phyloP scores from a whole-genome alignment of 202 grass and related monocot species.

The Schoenoplectus tabernaemontani region DNA sequence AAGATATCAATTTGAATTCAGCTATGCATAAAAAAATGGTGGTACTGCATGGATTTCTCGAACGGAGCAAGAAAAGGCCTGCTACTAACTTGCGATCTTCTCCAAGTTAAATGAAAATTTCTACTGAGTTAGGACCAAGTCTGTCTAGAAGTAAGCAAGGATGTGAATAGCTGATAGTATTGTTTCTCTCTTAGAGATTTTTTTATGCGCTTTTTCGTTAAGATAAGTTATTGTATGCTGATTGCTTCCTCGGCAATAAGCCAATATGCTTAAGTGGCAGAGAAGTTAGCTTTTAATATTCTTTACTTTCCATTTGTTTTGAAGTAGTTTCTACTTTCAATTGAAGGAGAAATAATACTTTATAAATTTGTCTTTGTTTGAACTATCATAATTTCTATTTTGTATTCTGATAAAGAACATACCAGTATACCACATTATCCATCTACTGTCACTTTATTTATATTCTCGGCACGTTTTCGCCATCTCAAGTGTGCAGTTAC shows the following conservation, averaged over 20 bases:
- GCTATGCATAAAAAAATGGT: constrained; percentile 6
- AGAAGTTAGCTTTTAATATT: not conserved
- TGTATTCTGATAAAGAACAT: not conserved
- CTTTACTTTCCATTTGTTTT: not conserved
- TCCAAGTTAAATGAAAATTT: not conserved
- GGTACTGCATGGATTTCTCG: constrained; percentile 10
- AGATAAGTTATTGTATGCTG: not conserved
- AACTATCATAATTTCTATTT: not conserved
- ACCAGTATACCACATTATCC: not conserved
- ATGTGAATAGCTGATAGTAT: not conserved
- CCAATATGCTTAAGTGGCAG: too few relatives aligned
- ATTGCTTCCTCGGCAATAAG: not conserved
- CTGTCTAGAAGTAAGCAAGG: not conserved
- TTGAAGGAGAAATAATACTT: not conserved
- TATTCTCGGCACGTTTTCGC: not conserved
- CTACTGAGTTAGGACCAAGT: not conserved
- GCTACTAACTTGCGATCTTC: not conserved
- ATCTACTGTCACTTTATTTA: not conserved
- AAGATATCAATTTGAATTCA: constrained; percentile 4
- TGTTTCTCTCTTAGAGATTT: not conserved
- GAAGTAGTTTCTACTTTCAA: not conserved
- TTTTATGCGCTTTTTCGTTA: not conserved
- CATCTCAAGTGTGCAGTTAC: not conserved
- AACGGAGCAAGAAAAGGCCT: not conserved
- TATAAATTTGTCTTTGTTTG: not conserved